Base-by-base conservation (phyloP, 192 early-diverging fungal genomes). In the Chytriomyces confervae region DNA sequence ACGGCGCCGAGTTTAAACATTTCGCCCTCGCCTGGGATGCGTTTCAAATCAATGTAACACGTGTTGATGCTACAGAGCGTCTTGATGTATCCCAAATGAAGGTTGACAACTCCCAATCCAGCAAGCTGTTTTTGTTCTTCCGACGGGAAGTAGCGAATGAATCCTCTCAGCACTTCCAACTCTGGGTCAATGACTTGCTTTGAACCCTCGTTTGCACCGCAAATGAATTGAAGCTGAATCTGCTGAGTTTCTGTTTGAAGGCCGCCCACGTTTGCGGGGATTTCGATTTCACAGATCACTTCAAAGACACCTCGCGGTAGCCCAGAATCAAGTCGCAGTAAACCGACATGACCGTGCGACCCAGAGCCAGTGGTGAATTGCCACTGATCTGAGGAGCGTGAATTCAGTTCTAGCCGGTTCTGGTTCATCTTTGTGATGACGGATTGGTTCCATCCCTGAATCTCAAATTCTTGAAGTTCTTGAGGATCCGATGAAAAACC, bases 281-380 rank as follows among this genome's bases (percentile, higher is more conserved):
- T 79, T 10, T 79, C 72, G 16, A 79, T 49, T 24, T 79, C 78
- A 51, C 78, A 79, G 11, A 79, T 57, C 10, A 79, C 78, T 62
- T 79, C 78, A 73, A 47, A 77, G 7, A 66, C 69, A 10, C 78
- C 78, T 43, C 78, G 70, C 6, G 70, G 72, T 16, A 79, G 62
- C 7, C 78, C 78, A 9, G 62, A 36, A 29, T 72, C 72, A 48
- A 79, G 47, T 1, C 62, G 61, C 5, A 79, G 71, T 20, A 79
- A 45, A 9, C 24, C 78, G 46, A 79, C 78, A 44, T 79, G 78
- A 20, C 78, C 78, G 50, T 79, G 78, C 7, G 78, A 79, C 8
- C 78, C 78, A 24, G 78, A 79, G 4, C 78, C 78, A 24, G 78
- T 79, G 7, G 78, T 75, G 47, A 61, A 74, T 36, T 79, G 62